Base-by-base conservation (phyloP, 2,329 filamentous ascomycete genomes). In the Sphaerulina vaccinii region DNA sequence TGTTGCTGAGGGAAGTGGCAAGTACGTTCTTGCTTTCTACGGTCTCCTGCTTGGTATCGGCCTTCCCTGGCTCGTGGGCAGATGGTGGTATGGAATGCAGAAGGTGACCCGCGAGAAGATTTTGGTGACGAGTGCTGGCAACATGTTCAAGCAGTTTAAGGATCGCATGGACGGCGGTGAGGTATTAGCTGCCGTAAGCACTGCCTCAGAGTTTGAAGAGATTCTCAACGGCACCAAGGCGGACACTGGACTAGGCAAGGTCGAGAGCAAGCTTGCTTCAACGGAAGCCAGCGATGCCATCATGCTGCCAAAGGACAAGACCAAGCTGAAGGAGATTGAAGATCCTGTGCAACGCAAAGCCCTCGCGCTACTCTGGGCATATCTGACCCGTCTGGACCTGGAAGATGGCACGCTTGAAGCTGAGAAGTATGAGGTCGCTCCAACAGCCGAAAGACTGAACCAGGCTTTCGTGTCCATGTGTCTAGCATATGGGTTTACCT, bases 81-180 rank as follows among this genome's bases (percentile, higher is more conserved):
- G 87, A 53, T 99, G 93, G 93, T 99, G 93, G 93, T 99, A 99
- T 69, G 93, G 95, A 55, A 95, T 90, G 27, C 92, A 96, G 71
- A 83, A 86, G 64, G 83, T 88, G 72, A 97, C 93, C 32, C 95
- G 92, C 74, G 95, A 99, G 72, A 90, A 89, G 62, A 87, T 97
- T 21, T 79, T 96, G 49, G 86, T 96, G 68, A 89, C 93, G 68
- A 96, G 88, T 71, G 91, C 95, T 62, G 95, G 95, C 71, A 91
- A 90, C 60, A 81, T 99, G 52, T 97, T 99, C 80, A 86, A 85
- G 63, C 90, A 96, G 67, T 99, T 95, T 73, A 84, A 88, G 59
- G 91, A 96, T 49, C 82, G 84, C 57, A 87, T 93, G 58, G 84
- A 89, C 57, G 86, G 89, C 64, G 87, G 86, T 37, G 89, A 85